These are phyloP conservation scores for Metschnikowia borealis DNA, from an alignment of 805 yeast genomes.

Conservation along the genomic window DNA sequence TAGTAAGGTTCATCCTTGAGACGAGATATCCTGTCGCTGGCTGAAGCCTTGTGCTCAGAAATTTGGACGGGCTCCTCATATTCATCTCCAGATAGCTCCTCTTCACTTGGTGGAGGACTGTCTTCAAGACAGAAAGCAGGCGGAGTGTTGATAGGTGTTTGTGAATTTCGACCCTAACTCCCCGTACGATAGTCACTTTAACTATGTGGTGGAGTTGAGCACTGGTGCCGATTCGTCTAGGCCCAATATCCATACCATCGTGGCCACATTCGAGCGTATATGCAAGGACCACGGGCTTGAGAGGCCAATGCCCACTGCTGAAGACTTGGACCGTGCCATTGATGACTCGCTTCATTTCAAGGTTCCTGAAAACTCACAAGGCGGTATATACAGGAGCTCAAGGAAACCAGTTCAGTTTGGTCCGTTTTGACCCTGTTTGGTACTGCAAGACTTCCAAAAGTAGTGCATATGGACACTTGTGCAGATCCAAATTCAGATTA, in stretches of 20 bases:
- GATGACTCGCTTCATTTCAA: background rate
- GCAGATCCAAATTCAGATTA: too few species aligned
- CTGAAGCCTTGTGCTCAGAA: background rate
- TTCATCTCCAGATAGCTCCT: slow-evolving; percentile 9
- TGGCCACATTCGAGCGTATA: background rate
- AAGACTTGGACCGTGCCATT: background rate
- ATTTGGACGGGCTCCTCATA: slow-evolving; percentile 11
- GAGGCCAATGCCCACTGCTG: background rate
- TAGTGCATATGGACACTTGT: too few species aligned
- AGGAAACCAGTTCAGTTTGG: too few species aligned
- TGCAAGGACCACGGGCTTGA: background rate
- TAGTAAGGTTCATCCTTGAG: slow-evolving; percentile 70
- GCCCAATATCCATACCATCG: slow-evolving; percentile 11
- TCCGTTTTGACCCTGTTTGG: too few species aligned
- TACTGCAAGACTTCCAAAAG: too few species aligned
- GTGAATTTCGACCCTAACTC: slow-evolving; percentile 48
- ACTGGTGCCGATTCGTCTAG: slow-evolving; percentile 23
- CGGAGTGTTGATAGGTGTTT: slow-evolving; percentile 35
- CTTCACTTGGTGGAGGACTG: slow-evolving; percentile 9
- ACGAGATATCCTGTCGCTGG: slow-evolving; percentile 49
- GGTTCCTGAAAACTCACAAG: too few species aligned
- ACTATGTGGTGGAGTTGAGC: slow-evolving; percentile 55
- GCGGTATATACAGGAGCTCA: too few species aligned
- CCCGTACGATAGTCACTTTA: slow-evolving; percentile 67
- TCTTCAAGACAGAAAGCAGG: slow-evolving; percentile 12